These are phyloP conservation scores for Phaeosphaeriaceae sp. DNA, from an alignment of 2,329 filamentous ascomycete species.

Conservation along the genomic window DNA sequence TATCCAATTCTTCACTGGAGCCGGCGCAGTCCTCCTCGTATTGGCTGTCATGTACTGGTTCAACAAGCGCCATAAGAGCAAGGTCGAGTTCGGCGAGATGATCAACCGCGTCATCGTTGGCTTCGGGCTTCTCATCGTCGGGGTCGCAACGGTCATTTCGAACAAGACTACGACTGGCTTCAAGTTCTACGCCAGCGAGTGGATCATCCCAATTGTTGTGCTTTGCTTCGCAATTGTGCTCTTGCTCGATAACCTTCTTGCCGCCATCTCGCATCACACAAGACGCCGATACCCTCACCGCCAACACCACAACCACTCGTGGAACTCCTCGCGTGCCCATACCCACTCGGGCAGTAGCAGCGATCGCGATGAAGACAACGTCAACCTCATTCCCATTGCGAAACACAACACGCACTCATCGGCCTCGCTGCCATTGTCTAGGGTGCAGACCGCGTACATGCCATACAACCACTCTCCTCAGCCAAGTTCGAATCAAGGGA, in stretches of 20 bases:
- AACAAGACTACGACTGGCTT: constrained; percentile 29
- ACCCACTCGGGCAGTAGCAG: not conserved
- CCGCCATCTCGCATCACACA: constrained; percentile 17
- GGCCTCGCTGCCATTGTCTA: constrained; percentile 2
- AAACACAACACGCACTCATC: constrained; percentile 8
- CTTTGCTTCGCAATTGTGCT: constrained; percentile 24
- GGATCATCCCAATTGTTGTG: constrained; percentile 32
- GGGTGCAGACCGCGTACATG: constrained; percentile 11
- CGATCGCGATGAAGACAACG: constrained; percentile 7
- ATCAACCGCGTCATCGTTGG: constrained; percentile 32
- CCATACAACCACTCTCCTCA: constrained; percentile 13
- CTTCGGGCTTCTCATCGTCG: constrained; percentile 28
- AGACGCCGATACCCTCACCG: constrained; percentile 7
- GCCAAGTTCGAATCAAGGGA: too few relatives aligned
- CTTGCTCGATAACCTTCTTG: constrained; percentile 23
- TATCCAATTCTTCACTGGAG: constrained; percentile 35
- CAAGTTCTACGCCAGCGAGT: constrained; percentile 30
- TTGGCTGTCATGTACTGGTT: constrained; percentile 67
- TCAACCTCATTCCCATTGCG: constrained; percentile 10
- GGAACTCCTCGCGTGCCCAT: constrained; percentile 9
- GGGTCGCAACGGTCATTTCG: constrained; percentile 23
- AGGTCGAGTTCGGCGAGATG: constrained; percentile 39
- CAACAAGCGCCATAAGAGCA: constrained; percentile 46
- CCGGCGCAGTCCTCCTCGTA: constrained; percentile 56
- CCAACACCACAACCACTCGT: constrained; percentile 13